Base-by-base conservation (phyloP, 345 rosid genomes). In the Camelina neglecta region DNA sequence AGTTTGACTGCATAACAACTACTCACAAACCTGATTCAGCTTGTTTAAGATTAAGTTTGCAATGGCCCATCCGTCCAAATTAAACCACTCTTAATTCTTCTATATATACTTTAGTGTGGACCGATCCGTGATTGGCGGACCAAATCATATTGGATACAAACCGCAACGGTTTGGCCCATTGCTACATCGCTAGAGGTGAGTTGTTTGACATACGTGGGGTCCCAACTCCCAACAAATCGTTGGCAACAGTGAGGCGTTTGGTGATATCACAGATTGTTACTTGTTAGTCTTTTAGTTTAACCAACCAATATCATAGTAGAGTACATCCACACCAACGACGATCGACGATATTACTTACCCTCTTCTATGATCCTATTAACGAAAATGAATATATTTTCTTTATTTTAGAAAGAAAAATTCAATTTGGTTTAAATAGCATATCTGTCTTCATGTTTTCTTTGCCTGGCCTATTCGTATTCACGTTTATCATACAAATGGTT, bases 141-240 rank as follows among this genome's bases (percentile, higher is more conserved):
- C 47, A 64, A 31, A 73, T 18, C 63, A 41, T 73, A 29, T 39
- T 51, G 62, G 54, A 38, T 38, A 60, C 9, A 50, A 23, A 72
- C 18, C 63, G 1, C 36, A 62, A 63, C 70, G 12, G 33, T 63
- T 73, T 64, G 71, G 64, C 16, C 36, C 57, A 18, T 71, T 42
- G 11, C 24, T 63, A 26, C 56, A 26, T 71, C 44, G 23, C 12
- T 63, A 29, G 16, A 23, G 44, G 54, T 63, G 77, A 29, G 48
- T 64, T 47, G 56, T 64, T 54, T 64, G 36, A 18, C 63, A 64
- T 55, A 41, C 24, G 35, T 9, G 53, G 76, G 59, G 63, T 63
- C 69, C 69, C 63, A 64, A 73, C 55, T 29, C 31, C 31, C 31
- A 29, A 29, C 31, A 29, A 29, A 29, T 29, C 31, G 31, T 29